phyloP scores from a whole-genome alignment of 805 yeast species.

The Kazachstania viticola region DNA sequence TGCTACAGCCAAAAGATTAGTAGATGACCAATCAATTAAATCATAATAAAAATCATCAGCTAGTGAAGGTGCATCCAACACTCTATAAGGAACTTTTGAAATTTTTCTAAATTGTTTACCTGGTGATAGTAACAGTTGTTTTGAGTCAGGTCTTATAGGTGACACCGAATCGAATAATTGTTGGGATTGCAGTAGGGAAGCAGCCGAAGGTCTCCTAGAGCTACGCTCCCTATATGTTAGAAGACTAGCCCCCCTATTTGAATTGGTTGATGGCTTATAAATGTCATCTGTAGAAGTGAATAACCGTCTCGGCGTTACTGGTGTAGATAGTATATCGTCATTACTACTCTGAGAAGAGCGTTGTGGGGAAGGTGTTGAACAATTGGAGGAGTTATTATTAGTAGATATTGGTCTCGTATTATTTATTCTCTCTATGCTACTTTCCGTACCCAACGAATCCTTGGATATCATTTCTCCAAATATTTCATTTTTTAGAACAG shows the following conservation, averaged over 20 bases:
- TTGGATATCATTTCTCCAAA: conserved; percentile 78
- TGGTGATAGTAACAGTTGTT: conserved; percentile 68
- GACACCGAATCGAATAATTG: conserved; percentile 54
- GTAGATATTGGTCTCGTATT: conserved; percentile 21
- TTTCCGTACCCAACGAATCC: conserved; percentile 21
- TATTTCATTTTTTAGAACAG: conserved; percentile 76
- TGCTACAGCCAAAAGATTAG: conserved; percentile 82
- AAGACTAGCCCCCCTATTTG: conserved; percentile 40
- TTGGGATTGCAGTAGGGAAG: conserved; percentile 57
- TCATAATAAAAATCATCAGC: conserved; percentile 91
- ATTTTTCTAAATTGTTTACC: conserved; percentile 68
- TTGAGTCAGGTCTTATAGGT: conserved; percentile 84
- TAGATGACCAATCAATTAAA: conserved; percentile 90
- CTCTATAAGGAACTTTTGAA: conserved; percentile 81
- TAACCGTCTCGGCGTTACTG: conserved; percentile 28
- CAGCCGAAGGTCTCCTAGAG: conserved; percentile 45
- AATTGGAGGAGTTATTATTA: conserved; percentile 3
- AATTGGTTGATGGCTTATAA: conserved; percentile 14
- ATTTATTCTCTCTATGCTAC: conserved; percentile 23
- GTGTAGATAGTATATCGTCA: conserved; percentile 10
- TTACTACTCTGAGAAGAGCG: neutral
- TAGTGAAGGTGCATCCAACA: conserved; percentile 89
- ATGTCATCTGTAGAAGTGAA: conserved; percentile 11
- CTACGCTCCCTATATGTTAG: conserved; percentile 68
- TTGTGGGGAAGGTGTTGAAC: conserved; percentile 6